Conservation (phyloP, 805 yeast species). For the Brettanomyces nanus region DNA sequence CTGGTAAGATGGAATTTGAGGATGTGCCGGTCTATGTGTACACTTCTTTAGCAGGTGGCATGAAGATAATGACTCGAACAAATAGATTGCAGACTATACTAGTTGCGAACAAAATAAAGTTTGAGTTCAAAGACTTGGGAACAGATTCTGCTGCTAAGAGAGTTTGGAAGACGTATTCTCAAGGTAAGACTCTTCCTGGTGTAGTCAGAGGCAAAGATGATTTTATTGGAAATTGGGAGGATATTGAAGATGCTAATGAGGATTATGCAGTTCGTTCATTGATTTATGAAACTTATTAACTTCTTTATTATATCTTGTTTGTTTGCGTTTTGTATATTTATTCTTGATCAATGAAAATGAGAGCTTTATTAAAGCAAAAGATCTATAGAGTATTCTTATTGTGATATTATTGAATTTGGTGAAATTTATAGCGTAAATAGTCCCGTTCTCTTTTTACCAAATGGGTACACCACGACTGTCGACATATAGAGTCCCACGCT, state of each 20-base stretch:
- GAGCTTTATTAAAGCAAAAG: no score
- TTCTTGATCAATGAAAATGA: no score
- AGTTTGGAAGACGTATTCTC: conserved; percentile 70
- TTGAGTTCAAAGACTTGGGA: conserved; percentile 69
- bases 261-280: conserved; percentile 56
- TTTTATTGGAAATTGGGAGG: conserved; percentile 78
- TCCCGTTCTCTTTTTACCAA: conserved; percentile 85
- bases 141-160: conserved; percentile 81
- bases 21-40: conserved; percentile 64
- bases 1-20: conserved; percentile 27
- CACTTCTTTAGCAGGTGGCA: conserved; percentile 85
- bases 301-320: neutral
- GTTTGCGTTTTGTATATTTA: no score
- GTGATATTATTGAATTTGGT: no score
- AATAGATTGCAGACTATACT: conserved; percentile 68
- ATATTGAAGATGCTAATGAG: conserved; percentile 81
- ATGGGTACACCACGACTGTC: conserved; percentile 82
- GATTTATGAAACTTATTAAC: conserved; percentile 53
- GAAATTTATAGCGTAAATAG: conserved; percentile 57
- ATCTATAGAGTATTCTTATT: no score
- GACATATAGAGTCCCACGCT: conserved; percentile 92
- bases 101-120: conserved; percentile 62
- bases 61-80: conserved; percentile 70
- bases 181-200: conserved; percentile 75
- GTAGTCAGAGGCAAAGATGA: conserved; percentile 77